Base-by-base conservation (phyloP, 345 rosid species). In the Murraya koenigii region DNA sequence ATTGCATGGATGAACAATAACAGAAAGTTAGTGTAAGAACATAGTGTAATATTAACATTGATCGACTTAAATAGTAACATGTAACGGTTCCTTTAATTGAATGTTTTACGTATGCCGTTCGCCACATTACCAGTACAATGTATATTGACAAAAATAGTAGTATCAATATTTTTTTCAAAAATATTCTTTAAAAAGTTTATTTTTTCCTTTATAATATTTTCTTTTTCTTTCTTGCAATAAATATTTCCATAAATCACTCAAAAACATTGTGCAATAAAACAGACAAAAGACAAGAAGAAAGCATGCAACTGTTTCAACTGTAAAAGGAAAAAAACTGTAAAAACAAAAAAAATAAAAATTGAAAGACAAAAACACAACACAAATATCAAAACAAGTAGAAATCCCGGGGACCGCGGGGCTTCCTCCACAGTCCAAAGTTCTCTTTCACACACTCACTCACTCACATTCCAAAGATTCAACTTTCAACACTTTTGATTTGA, bases 401-500 rank as follows among this genome's bases (percentile, higher is more conserved):
- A n/a, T 28, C 41, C 68, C 41, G 41, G 38, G n/a, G 66, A 28
- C 25, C 25, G n/a, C 68, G 41, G 69, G 39, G 39, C 39, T 35
- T 65, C 47, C 15, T 35, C 26, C 41, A 20, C 8, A 20, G 17
- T 35, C 47, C 41, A 20, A 19, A 9, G 17, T 19, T 23, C 22
- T 52, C 5, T 30, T 30, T 6, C 19, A 13, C 26, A 49, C 60
- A 28, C 56, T 1, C n/a, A 4, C 20, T 9, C 71, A 38, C 14
- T 62, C 30, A 32, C 13, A 66, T 23, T 10, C 8, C 30, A 20
- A 55, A 33, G 47, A 74, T 69, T 80, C 58, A 26, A 56, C 71
- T 47, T 83, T 70, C 74, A 64, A 84, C 63, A 55, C 1, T 59
- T 79, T 79, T 70, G 61, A 49, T 47, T 69, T 77, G 81, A 77